Evolutionary conservation across 768 basidiomycete genomes (phyloP).

Genomic region (Tubosaeta brunneosetosa): DNA sequence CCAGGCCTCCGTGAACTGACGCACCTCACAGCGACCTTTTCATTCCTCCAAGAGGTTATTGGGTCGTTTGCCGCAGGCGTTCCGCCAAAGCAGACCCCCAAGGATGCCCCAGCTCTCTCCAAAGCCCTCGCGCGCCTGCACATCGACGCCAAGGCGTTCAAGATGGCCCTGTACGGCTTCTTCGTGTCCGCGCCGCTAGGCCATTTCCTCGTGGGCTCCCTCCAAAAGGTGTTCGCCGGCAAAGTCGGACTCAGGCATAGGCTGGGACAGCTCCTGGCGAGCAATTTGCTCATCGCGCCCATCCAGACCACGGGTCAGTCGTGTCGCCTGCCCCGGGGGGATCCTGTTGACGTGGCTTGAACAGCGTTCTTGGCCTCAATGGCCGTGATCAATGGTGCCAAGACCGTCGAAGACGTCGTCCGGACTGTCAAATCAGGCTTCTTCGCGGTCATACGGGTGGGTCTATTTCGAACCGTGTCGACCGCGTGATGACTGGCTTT

Average conservation of each 20-base stretch:
- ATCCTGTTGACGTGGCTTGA: neutral
- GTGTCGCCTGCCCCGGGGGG: neutral
- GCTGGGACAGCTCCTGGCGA: slow-evolving; percentile 69
- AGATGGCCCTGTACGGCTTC: slow-evolving; percentile 83
- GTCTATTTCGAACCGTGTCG: slow-evolving; percentile 12
- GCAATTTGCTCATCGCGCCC: slow-evolving; percentile 72
- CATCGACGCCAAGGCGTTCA: slow-evolving; percentile 66
- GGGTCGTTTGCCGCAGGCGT: slow-evolving; percentile 66
- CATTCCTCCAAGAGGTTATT: slow-evolving; percentile 76
- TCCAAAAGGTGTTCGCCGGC: slow-evolving; percentile 77
- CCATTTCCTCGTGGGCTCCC: slow-evolving; percentile 64
- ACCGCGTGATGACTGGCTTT: neutral
- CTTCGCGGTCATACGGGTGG: slow-evolving; percentile 66
- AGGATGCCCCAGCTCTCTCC: slow-evolving; percentile 49
- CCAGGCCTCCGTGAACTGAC: neutral
- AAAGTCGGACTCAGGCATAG: slow-evolving; percentile 59
- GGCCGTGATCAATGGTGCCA: slow-evolving; percentile 81
- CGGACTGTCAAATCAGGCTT: slow-evolving; percentile 71
- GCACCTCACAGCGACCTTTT: slow-evolving; percentile 40
- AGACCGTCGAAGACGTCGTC: slow-evolving; percentile 55
- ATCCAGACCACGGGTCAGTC: slow-evolving; percentile 62
- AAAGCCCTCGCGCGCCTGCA: slow-evolving; percentile 53
- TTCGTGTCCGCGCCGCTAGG: slow-evolving; percentile 78
- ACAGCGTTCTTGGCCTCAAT: slow-evolving; percentile 72
- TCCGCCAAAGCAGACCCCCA: slow-evolving; percentile 45